Conservation (phyloP, 176 grass and related monocot genomes). For the Zea luxurians region DNA sequence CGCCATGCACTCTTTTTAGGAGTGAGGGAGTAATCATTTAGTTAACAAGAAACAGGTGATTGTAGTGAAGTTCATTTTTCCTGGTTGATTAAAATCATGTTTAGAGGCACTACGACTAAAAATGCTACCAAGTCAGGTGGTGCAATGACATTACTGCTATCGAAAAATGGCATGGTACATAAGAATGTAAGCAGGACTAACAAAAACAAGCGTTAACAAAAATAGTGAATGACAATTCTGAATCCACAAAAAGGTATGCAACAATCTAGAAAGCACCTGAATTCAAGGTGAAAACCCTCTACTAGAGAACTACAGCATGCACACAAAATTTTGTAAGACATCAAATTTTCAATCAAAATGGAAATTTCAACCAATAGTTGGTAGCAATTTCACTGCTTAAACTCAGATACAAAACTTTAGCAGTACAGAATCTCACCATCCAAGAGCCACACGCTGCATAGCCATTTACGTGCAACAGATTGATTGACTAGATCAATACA, state of each 20-base stretch:
- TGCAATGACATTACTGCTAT: background rate
- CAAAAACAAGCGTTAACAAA: background rate
- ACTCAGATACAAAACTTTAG: no score
- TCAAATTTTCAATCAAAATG: background rate
- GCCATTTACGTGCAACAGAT: constrained; percentile 13
- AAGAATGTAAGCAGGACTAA: background rate
- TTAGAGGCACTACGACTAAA: constrained; percentile 13
- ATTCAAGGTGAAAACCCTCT: background rate
- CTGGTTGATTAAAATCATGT: background rate
- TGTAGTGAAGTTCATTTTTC: background rate
- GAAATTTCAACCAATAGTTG: background rate
- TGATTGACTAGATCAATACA: background rate
- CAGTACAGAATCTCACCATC: background rate
- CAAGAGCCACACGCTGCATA: background rate
- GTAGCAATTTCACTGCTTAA: background rate
- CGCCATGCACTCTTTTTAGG: background rate
- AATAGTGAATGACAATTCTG: background rate
- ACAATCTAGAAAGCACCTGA: background rate
- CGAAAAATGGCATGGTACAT: background rate
- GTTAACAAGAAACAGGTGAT: background rate
- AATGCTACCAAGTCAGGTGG: background rate
- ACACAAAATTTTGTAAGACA: background rate
- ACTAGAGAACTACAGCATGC: background rate
- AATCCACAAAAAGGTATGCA: background rate
- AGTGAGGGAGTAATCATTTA: background rate